A percentile compares a stretch with the other conserved stretches of the same genome.
Evolutionary conservation across 768 basidiomycete species (phyloP).

Genomic region (Chalciporus chontae): DNA sequence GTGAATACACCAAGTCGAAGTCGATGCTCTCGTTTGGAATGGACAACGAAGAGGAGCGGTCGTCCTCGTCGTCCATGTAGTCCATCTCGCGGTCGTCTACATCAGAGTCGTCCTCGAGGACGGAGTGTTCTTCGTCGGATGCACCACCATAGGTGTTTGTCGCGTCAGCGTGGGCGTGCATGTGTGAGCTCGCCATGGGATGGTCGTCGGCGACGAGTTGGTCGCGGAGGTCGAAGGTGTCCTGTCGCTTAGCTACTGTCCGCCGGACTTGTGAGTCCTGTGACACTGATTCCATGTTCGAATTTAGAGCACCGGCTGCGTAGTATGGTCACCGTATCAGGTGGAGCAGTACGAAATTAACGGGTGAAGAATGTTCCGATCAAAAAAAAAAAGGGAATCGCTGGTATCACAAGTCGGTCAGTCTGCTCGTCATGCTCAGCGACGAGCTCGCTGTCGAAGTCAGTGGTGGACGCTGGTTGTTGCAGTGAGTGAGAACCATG

Average conservation of each 20-base stretch:
- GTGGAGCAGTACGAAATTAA: conserved; percentile 1
- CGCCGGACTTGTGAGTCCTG: conserved; percentile 26
- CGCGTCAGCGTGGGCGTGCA: conserved; percentile 47
- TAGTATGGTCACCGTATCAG: not conserved
- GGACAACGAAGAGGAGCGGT: conserved; percentile 76
- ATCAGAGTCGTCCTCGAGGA: conserved; percentile 83
- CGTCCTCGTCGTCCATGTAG: conserved; percentile 70
- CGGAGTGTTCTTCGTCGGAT: conserved; percentile 77
- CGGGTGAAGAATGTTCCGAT: not conserved
- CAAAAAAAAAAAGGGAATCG: not conserved
- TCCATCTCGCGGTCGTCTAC: conserved; percentile 64
- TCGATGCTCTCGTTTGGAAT: conserved; percentile 92
- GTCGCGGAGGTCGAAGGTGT: conserved; percentile 72
- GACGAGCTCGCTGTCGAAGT: conserved; percentile 11
- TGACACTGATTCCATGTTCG: conserved; percentile 19
- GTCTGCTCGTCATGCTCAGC: conserved; percentile 18
- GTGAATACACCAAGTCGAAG: conserved; percentile 88
- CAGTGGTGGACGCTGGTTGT: not conserved
- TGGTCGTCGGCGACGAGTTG: conserved; percentile 55
- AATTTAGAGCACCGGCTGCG: not conserved
- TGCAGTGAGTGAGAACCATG: too few relatives aligned
- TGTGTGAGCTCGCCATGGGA: conserved; percentile 42
- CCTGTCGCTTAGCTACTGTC: conserved; percentile 38
- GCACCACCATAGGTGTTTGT: conserved; percentile 37
- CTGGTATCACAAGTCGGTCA: not conserved